A percentile compares a stretch with the other conserved stretches of the same genome.
phyloP scores from a whole-genome alignment of 331 rosid genomes.

The Quercus tomentella region DNA sequence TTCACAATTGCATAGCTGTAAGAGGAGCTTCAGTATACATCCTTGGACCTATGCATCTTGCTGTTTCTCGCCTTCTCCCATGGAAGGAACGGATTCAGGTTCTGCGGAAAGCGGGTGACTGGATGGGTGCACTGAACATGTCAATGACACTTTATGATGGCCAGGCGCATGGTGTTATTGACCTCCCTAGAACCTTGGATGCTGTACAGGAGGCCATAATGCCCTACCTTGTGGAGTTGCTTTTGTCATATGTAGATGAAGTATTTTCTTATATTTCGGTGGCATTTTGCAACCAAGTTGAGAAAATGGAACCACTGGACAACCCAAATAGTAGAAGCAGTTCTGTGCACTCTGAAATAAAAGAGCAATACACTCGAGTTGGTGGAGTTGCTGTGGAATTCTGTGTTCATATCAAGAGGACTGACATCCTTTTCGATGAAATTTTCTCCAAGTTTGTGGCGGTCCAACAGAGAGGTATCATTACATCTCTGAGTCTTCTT shows the following conservation, averaged over 20 bases:
- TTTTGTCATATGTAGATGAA: constrained; percentile 87
- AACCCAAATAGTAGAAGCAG: constrained; percentile 37
- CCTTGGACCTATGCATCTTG: constrained; percentile 74
- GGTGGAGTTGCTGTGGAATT: constrained; percentile 99
- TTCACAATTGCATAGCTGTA: constrained; percentile 72
- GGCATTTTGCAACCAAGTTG: constrained; percentile 89
- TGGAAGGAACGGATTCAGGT: constrained; percentile 95
- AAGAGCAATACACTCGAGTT: constrained; percentile 89
- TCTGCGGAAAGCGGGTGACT: constrained; percentile 86
- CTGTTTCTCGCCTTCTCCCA: constrained; percentile 89
- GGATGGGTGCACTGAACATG: constrained; percentile 99
- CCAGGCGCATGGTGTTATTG: constrained; percentile 89
- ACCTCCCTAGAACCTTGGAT: constrained; percentile 91
- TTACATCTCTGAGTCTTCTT: constrained; percentile 7
- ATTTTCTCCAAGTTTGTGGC: constrained; percentile 75
- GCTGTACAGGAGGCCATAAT: constrained; percentile 88
- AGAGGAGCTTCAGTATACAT: constrained; percentile 95
- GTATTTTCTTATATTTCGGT: constrained; percentile 94
- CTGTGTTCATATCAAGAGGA: constrained; percentile 92
- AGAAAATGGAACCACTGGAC: constrained; percentile 50
- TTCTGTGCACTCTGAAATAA: constrained; percentile 75
- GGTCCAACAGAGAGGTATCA: constrained; percentile 85
- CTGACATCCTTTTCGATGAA: constrained; percentile 92
- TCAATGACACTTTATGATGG: constrained; percentile 93
- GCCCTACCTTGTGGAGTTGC: constrained; percentile 90